Evolutionary conservation across 2,329 filamentous ascomycete genomes (phyloP).

Genomic region (Arthrinium phaeospermum): DNA sequence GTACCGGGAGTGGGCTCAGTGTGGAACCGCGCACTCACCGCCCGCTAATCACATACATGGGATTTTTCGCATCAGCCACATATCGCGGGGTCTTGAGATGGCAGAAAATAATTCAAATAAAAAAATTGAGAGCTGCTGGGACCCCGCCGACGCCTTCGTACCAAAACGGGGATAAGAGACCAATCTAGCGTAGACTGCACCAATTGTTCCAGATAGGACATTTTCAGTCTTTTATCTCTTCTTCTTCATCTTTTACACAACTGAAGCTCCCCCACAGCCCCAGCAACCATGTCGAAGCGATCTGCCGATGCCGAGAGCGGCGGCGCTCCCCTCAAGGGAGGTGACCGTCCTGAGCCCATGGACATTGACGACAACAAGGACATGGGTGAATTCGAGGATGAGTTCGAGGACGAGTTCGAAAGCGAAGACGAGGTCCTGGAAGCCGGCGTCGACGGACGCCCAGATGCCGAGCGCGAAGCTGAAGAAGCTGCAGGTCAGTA

Average conservation of each 20-base stretch:
- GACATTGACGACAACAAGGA: slow-evolving; percentile 68
- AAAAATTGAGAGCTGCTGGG: slow-evolving; percentile 8
- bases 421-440: slow-evolving; percentile 90
- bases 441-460: slow-evolving; percentile 89
- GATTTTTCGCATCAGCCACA: slow-evolving; percentile 16
- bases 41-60: not conserved
- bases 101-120: slow-evolving; percentile 27
- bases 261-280: not conserved
- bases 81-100: slow-evolving; percentile 31
- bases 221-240: not conserved
- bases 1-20: not conserved
- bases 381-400: slow-evolving; percentile 89
- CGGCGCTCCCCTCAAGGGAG: slow-evolving; percentile 56
- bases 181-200: not conserved
- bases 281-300: slow-evolving; percentile 62
- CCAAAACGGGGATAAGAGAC: not conserved
- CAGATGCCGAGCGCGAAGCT: slow-evolving; percentile 89
- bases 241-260: not conserved
- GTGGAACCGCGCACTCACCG: slow-evolving; percentile 21
- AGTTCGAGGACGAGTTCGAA: slow-evolving; percentile 92
- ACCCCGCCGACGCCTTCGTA: not conserved
- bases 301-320: slow-evolving; percentile 49
- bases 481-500: slow-evolving; percentile 63
- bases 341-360: slow-evolving; percentile 66
- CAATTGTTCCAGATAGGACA: not conserved